These are phyloP conservation scores for Decorospora gaudefroyi DNA, from an alignment of 2,329 filamentous ascomycete genomes.

Conservation along the genomic window DNA sequence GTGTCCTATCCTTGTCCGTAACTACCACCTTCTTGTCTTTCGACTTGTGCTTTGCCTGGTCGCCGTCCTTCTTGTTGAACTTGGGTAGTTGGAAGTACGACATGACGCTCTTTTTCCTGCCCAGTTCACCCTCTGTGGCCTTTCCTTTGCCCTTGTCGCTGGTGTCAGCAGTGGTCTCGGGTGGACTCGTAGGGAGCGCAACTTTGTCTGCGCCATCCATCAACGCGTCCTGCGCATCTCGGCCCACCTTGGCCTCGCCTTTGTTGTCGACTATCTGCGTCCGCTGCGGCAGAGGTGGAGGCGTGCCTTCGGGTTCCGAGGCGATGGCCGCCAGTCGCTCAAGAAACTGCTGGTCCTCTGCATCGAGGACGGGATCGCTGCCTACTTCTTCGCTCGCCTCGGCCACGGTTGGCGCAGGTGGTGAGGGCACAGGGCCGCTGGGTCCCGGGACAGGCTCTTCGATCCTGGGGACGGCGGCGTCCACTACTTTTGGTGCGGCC, in stretches of 20 bases:
- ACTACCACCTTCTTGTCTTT: conserved; percentile 38
- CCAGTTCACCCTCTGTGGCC: conserved; percentile 34
- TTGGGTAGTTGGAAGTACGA: conserved; percentile 42
- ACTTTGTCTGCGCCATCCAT: conserved; percentile 55
- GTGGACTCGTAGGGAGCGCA: conserved; percentile 56
- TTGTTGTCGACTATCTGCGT: conserved; percentile 38
- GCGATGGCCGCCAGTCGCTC: conserved; percentile 55
- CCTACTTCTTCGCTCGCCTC: conserved; percentile 36
- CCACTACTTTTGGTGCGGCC: conserved; percentile 10
- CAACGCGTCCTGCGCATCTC: conserved; percentile 53
- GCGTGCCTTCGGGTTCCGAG: conserved; percentile 46
- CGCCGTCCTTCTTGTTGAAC: conserved; percentile 41
- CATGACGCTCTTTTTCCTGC: conserved; percentile 48
- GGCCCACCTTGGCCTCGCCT: conserved; percentile 45
- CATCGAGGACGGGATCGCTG: conserved; percentile 56
- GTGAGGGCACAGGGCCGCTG: conserved; percentile 21
- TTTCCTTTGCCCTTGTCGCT: conserved; percentile 33
- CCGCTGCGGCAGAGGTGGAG: conserved; percentile 50
- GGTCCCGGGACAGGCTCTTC: conserved; percentile 30
- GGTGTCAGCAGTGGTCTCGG: conserved; percentile 40
- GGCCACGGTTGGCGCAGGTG: conserved; percentile 29
- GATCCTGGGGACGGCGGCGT: conserved; percentile 14
- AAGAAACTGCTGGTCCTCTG: conserved; percentile 65
- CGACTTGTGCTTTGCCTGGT: conserved; percentile 39
- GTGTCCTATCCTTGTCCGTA: conserved; percentile 45